A percentile compares a stretch with the other conserved stretches of the same genome.
Evolutionary conservation across 345 rosid species (phyloP).

Genomic region (Rhodamnia rubescens): DNA sequence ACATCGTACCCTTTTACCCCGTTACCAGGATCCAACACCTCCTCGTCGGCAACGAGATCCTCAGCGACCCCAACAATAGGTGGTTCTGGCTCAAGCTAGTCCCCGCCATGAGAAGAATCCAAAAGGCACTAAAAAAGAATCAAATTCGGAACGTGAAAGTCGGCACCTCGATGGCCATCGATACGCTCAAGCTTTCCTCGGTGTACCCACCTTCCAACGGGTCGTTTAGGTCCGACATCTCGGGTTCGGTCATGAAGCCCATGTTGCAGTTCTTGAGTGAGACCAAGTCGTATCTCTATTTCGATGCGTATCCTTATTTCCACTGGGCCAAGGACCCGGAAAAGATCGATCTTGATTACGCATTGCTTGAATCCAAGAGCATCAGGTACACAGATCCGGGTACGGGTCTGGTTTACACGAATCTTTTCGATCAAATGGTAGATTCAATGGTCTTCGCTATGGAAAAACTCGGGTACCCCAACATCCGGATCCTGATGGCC

Average conservation of each 20-base stretch:
- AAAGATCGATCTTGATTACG: slow-evolving; percentile 50
- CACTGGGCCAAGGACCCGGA: slow-evolving; percentile 49
- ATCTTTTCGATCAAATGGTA: slow-evolving; percentile 78
- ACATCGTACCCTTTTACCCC: slow-evolving; percentile 36
- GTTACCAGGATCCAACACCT: slow-evolving; percentile 68
- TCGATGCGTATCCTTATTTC: slow-evolving; percentile 76
- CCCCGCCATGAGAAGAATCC: slow-evolving; percentile 64
- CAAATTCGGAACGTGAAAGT: slow-evolving; percentile 51
- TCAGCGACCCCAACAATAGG: slow-evolving; percentile 12
- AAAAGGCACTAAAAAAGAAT: slow-evolving; percentile 24
- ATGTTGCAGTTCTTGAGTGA: slow-evolving; percentile 73
- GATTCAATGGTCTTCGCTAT: slow-evolving; percentile 71
- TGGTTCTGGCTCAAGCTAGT: slow-evolving; percentile 41
- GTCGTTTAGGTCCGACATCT: slow-evolving; percentile 54
- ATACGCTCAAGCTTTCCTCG: slow-evolving; percentile 29
- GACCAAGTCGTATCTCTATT: slow-evolving; percentile 72
- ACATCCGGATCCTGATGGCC: slow-evolving; percentile 57
- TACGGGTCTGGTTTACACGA: slow-evolving; percentile 50
- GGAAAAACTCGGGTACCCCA: slow-evolving; percentile 59
- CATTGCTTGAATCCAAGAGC: slow-evolving; percentile 40
- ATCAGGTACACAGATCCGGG: slow-evolving; percentile 51
- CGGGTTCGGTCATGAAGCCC: slow-evolving; percentile 44
- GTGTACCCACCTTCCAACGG: slow-evolving; percentile 84
- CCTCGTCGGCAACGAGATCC: slow-evolving; percentile 82
- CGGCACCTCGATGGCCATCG: slow-evolving; percentile 50